Conservation (phyloP, 225 moss, liverwort and hornwort species). For the Physcomitrellopsis africana region DNA sequence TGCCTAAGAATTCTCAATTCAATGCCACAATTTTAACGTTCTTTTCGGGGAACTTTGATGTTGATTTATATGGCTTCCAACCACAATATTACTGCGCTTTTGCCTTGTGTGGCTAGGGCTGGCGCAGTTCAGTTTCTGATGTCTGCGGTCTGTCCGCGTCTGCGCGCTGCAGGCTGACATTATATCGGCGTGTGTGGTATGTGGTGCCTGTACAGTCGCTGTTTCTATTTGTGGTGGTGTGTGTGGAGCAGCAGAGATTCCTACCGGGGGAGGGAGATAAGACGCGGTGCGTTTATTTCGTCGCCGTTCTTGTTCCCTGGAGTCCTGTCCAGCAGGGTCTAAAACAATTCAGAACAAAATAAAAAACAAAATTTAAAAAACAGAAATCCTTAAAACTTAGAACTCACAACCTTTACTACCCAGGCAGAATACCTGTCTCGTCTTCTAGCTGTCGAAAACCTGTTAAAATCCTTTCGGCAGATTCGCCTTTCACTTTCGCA, state of each 20-base stretch:
- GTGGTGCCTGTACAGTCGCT: conserved; percentile 9
- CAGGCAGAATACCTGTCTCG: conserved; percentile 26
- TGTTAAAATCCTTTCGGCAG: conserved; percentile 18
- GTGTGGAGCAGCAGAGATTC: conserved; percentile 56
- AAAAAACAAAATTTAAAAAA: conserved; percentile 5
- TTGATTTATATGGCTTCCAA: too few species aligned
- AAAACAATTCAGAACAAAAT: conserved; percentile 29
- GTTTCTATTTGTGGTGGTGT: conserved; percentile 32
- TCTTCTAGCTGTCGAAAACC: conserved; percentile 26
- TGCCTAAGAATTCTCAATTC: too few species aligned
- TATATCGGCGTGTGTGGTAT: conserved; percentile 3
- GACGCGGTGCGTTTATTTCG: conserved; percentile 59
- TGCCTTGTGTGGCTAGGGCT: too few species aligned
- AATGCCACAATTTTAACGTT: too few species aligned
- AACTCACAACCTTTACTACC: conserved; percentile 18
- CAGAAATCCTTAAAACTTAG: conserved; percentile 28
- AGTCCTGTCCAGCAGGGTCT: conserved; percentile 39
- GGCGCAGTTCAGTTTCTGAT: too few species aligned
- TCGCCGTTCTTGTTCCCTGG: conserved; percentile 62
- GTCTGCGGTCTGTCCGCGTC: not conserved
- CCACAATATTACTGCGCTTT: too few species aligned
- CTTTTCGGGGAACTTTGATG: too few species aligned
- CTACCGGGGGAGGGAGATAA: conserved; percentile 64
- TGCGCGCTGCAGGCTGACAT: conserved; percentile 3
- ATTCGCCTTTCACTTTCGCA: conserved; percentile 13